A percentile compares a stretch with the other conserved stretches of the same genome.
phyloP scores from a whole-genome alignment of 2,329 filamentous ascomycete genomes.

The Aotearoamyces nothofagi region DNA sequence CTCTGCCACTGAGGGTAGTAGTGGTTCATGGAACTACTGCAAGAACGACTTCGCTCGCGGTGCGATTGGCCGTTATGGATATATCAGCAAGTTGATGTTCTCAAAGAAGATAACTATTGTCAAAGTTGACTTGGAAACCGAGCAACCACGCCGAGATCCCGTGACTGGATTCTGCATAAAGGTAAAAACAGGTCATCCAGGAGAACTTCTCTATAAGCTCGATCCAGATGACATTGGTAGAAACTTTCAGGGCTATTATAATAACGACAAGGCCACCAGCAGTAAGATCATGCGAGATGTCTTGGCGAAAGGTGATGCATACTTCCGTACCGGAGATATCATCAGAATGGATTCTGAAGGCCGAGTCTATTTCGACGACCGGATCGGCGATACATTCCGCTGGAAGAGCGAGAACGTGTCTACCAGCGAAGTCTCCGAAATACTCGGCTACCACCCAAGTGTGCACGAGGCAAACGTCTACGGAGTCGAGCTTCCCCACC shows the following conservation, averaged over 20 bases:
- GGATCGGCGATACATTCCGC: conserved; percentile 58
- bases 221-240: conserved; percentile 32
- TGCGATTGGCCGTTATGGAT: conserved; percentile 61
- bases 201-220: conserved; percentile 53
- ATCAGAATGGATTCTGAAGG: conserved; percentile 45
- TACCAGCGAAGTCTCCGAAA: conserved; percentile 50
- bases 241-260: conserved; percentile 54
- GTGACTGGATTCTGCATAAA: conserved; percentile 49
- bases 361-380: conserved; percentile 54
- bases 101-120: conserved; percentile 1
- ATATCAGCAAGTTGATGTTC: conserved; percentile 39
- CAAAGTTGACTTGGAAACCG: conserved; percentile 2
- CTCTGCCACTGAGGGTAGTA: conserved; percentile 57
- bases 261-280: conserved; percentile 48
- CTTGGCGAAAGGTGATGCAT: conserved; percentile 51
- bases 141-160: conserved; percentile 31
- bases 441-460: conserved; percentile 41
- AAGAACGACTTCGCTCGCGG: conserved; percentile 61
- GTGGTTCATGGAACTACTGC: conserved; percentile 57
- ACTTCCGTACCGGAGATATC: conserved; percentile 54
- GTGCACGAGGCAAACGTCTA: conserved; percentile 56
- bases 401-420: conserved; percentile 61
- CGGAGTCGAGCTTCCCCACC: conserved; percentile 46
- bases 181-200: conserved; percentile 51
- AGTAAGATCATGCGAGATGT: conserved; percentile 52